phyloP scores from a whole-genome alignment of 2,329 filamentous ascomycete genomes.

The Ceratocystis ficicola region DNA sequence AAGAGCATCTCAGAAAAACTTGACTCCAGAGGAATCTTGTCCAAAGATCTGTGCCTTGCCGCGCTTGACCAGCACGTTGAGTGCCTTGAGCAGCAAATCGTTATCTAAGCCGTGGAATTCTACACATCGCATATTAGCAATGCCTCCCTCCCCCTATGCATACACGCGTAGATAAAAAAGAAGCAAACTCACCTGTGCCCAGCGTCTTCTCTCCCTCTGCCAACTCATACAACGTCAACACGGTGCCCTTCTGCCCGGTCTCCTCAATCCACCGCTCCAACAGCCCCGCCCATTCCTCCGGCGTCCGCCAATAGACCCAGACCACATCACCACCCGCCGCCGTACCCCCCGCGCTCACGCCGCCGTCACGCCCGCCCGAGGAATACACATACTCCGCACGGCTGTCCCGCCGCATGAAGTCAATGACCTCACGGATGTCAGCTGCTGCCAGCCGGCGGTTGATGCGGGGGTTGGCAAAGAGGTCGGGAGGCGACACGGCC shows the following conservation, averaged over 20 bases:
- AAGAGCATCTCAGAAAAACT: slow-evolving; percentile 63
- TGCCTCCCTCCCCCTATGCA: neutral
- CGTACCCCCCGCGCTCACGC: slow-evolving; percentile 27
- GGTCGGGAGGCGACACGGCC: slow-evolving; percentile 27
- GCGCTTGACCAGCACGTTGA: slow-evolving; percentile 72
- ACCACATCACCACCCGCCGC: slow-evolving; percentile 41
- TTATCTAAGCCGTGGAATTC: slow-evolving; percentile 84
- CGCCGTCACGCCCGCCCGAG: slow-evolving; percentile 23
- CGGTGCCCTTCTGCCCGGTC: slow-evolving; percentile 76
- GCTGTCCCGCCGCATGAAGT: slow-evolving; percentile 47
- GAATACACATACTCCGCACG: slow-evolving; percentile 52
- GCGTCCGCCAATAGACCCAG: slow-evolving; percentile 74
- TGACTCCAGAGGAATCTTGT: slow-evolving; percentile 75
- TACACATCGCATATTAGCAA: slow-evolving; percentile 27
- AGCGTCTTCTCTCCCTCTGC: slow-evolving; percentile 70
- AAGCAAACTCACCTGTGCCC: slow-evolving; percentile 45
- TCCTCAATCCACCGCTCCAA: slow-evolving; percentile 73
- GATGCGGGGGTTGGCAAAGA: slow-evolving; percentile 48
- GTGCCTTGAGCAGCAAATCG: slow-evolving; percentile 64
- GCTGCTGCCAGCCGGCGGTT: slow-evolving; percentile 38
- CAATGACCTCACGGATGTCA: slow-evolving; percentile 47
- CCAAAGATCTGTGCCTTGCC: slow-evolving; percentile 93
- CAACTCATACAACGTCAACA: slow-evolving; percentile 88
- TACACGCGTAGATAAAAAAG: neutral
- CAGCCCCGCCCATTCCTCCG: slow-evolving; percentile 77